Percentiles rank a stretch among this genome's conserved stretches.
phyloP scores from a whole-genome alignment of 2,329 filamentous ascomycete species.

The Mollisiaceae sp. region DNA sequence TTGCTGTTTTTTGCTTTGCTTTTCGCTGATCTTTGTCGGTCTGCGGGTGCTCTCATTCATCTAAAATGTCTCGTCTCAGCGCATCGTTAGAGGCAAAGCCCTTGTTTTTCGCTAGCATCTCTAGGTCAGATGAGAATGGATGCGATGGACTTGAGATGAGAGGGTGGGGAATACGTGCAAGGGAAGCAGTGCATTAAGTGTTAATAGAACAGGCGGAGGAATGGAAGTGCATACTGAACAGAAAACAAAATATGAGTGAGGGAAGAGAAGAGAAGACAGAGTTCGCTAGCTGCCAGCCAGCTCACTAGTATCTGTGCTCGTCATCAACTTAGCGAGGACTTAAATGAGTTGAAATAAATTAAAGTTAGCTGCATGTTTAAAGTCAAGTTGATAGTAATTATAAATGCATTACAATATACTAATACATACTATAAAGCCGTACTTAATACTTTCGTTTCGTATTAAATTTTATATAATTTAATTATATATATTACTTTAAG shows the following conservation, averaged over 20 bases:
- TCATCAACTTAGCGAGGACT: background rate
- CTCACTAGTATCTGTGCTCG: background rate
- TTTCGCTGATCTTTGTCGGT: no score
- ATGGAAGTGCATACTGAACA: background rate
- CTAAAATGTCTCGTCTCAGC: no score
- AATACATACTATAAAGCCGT: background rate
- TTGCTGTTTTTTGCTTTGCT: background rate
- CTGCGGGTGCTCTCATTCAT: no score
- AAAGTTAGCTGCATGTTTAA: background rate
- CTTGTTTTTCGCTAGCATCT: no score
- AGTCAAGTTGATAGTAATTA: background rate
- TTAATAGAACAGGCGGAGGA: background rate
- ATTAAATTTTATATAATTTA: no score
- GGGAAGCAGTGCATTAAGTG: background rate
- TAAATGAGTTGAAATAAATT: background rate
- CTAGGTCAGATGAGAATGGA: no score
- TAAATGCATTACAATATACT: background rate
- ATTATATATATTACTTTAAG: no score
- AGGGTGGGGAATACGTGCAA: no score
- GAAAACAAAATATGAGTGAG: background rate
- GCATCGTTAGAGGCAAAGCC: no score
- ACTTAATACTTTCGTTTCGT: no score
- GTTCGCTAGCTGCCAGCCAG: no score
- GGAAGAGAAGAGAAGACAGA: background rate
- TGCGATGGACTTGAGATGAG: background rate